Base-by-base conservation (phyloP, 140 eudicot species). In the Senecio squalidus region DNA sequence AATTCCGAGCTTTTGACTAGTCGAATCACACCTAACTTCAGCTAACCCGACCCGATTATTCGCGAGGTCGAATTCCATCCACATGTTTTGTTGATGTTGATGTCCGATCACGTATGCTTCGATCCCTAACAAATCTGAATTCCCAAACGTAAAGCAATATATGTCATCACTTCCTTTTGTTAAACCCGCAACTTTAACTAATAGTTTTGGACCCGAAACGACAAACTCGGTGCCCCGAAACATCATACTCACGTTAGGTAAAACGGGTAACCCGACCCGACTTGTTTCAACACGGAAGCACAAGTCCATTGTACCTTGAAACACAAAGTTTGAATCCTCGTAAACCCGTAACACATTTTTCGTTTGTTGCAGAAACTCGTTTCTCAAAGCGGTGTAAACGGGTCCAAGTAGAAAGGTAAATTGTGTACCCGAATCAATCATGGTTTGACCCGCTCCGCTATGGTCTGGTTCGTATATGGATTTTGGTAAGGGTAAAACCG, bases 361-460 rank as follows among this genome's bases (percentile, higher is more conserved):
- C 0, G 94, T 82, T 64, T 88, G 95, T 48, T 62, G 76, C 67
- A 58, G 9, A 23, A 81, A 84, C 74, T 84, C 96, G 62, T 46
- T 74, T 59, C 27, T 81, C 34, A 88, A 15, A 10, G 96, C 85
- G 0, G 77, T 74, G 62, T 88, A 88, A 57, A 70, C 96, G 0
- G 85, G 85, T 25, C 96, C 96, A 9, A 88, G 85, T 9, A 88
- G 66, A 41, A 88, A 88, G 0, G 81, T 84, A 49, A 79, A 88
- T 59, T 88, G 96, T 22, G 96, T 88, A 26, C 96, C 96, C 62
- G 96, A 81, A 44, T 88, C 96, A 1, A 88, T 82, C 94, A 88
- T 88, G n/a, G 96, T 84, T 60, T 88, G 96, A 55, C 96, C 96
- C 51, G 95, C 96, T 18, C 96, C 95, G 10, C 92, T 88, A 24